phyloP scores from a whole-genome alignment of 1,284 basidiomycete species.

The Inonotus obliquus region DNA sequence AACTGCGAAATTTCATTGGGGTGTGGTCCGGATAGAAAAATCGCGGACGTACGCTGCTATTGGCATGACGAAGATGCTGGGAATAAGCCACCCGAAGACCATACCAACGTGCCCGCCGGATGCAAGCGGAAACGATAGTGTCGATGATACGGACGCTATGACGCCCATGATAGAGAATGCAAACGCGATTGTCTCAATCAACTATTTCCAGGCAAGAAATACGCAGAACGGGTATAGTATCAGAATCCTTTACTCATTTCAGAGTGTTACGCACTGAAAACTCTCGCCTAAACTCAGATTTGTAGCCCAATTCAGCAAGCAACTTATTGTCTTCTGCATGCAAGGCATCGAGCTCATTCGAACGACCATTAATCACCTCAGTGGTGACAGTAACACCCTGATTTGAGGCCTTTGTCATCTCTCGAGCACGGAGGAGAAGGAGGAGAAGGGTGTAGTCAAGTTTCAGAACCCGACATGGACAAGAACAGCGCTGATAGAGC shows the following conservation, averaged over 20 bases:
- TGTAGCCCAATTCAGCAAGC: constrained; percentile 68
- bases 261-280: constrained; percentile 56
- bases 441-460: background rate
- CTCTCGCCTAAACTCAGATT: constrained; percentile 69
- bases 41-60: constrained; percentile 43
- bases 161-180: constrained; percentile 76
- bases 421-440: no score
- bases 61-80: constrained; percentile 61
- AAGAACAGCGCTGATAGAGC: background rate
- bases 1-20: background rate
- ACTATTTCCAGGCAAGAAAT: constrained; percentile 30
- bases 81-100: constrained; percentile 76
- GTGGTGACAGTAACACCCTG: constrained; percentile 7
- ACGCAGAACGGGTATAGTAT: background rate
- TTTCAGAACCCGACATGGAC: background rate
- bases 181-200: constrained; percentile 62
- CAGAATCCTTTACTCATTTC: background rate
- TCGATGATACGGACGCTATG: constrained; percentile 63
- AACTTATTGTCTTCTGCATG: constrained; percentile 25
- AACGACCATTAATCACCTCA: background rate
- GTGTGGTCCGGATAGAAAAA: constrained; percentile 18
- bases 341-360: constrained; percentile 1
- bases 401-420: constrained; percentile 7
- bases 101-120: constrained; percentile 74
- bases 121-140: constrained; percentile 55